These are phyloP conservation scores for Fraxinus latifolia DNA, from an alignment of 305 asterid genomes.

Conservation along the genomic window DNA sequence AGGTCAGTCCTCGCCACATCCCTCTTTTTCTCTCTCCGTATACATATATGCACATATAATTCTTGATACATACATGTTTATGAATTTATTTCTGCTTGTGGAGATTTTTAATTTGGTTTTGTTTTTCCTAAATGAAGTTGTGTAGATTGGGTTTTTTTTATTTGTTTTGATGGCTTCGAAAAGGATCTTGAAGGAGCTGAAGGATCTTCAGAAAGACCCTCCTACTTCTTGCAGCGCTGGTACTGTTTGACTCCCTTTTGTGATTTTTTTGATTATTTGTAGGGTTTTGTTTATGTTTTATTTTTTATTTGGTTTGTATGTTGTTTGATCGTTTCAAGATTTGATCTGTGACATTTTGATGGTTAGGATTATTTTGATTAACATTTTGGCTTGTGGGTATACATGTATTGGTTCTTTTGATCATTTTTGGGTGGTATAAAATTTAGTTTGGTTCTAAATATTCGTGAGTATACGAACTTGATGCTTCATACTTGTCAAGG, in stretches of 20 bases:
- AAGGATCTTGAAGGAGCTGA: slow-evolving; percentile 82
- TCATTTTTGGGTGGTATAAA: neutral
- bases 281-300: neutral
- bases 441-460: neutral
- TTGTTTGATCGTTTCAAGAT: slow-evolving; percentile 8
- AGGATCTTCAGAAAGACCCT: slow-evolving; percentile 83
- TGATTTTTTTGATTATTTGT: neutral
- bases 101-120: slow-evolving; percentile 32
- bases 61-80: neutral
- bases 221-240: slow-evolving; percentile 90
- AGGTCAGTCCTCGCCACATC: slow-evolving; percentile 1
- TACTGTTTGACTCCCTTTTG: slow-evolving; percentile 10
- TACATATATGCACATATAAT: neutral
- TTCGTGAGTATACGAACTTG: neutral
- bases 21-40: neutral
- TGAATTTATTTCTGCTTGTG: slow-evolving; percentile 2
- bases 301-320: neutral
- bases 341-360: slow-evolving; percentile 32
- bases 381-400: slow-evolving; percentile 18
- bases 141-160: slow-evolving; percentile 37
- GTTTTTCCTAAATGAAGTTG: slow-evolving; percentile 5
- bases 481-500: neutral
- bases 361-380: neutral
- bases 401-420: slow-evolving; percentile 18
- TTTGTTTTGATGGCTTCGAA: slow-evolving; percentile 63